A percentile compares a stretch with the other conserved stretches of the same genome.
Conservation (phyloP, 768 basidiomycete species). For the Botryobasidium botryosum region DNA sequence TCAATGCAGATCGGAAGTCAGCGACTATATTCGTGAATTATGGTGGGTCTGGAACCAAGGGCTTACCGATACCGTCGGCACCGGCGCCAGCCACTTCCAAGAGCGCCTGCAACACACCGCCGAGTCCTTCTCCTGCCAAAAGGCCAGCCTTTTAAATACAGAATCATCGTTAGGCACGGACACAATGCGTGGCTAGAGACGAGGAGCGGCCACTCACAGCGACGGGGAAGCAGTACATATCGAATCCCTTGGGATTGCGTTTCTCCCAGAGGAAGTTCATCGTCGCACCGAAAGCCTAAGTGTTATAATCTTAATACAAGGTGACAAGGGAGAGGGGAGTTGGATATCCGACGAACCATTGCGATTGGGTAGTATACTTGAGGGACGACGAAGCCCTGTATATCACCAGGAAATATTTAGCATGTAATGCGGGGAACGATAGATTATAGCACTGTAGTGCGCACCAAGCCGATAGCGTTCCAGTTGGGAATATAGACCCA, state of each 20-base stretch:
- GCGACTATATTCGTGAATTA: too few species aligned
- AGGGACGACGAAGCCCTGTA: constrained; percentile 33
- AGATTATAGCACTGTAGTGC: too few species aligned
- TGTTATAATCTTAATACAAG: constrained; percentile 20
- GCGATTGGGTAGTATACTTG: constrained; percentile 34
- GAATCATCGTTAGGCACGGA: too few species aligned
- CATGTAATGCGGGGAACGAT: too few species aligned
- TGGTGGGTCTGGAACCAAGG: too few species aligned
- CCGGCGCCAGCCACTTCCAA: constrained; percentile 35
- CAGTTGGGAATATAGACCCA: constrained; percentile 36
- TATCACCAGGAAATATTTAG: constrained; percentile 19
- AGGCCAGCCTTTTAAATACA: too few species aligned
- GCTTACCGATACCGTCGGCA: too few species aligned
- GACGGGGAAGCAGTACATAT: constrained; percentile 43
- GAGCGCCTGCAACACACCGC: constrained; percentile 40
- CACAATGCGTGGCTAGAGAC: too few species aligned
- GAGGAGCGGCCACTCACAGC: too few species aligned
- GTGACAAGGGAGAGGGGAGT: too few species aligned
- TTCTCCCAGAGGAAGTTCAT: constrained; percentile 34
- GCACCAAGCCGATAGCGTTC: constrained; percentile 22
- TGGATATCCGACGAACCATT: too few species aligned
- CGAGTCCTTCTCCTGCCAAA: constrained; percentile 42
- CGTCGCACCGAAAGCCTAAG: constrained; percentile 27
- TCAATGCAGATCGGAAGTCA: too few species aligned
- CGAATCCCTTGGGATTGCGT: constrained; percentile 27